Base-by-base conservation (phyloP, 148 eudicot genomes). In the Rhododendron henanense region DNA sequence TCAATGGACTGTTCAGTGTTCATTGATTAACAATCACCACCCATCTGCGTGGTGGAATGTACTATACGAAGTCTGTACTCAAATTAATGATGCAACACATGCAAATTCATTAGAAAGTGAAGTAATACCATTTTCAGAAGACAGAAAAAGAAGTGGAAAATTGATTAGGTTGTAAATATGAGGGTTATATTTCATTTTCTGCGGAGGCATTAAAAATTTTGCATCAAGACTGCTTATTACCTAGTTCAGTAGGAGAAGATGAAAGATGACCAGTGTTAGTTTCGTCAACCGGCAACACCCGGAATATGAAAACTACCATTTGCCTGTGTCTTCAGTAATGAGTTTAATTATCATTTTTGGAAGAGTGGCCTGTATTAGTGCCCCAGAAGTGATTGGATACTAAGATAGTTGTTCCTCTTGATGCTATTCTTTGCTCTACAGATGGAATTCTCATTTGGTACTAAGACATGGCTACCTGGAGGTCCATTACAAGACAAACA, bases 361-460 rank as follows among this genome's bases (percentile, higher is more conserved):
- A 77, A 44, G 25, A 80, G 15, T 50, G 19, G 31, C 65, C 65
- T 15, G 19, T 80, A 50, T 13, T 4, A 53, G 37, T 28, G 55
- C 39, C 65, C 59, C 19, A 53, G 83, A 80, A 19, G 83, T 51
- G 65, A 80, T 50, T 81, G 53, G 83, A 53, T 81, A 14, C 37
- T 81, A 16, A 47, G 19, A 81, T 15, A 25, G 35, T 53, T 31
- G 39, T 55, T 37, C 48, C 73, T 81, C 35, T 65, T n/a, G 5
- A 31, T 87, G 45, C 65, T 86, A 84, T 85, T 61, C 31, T 71
- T 89, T 82, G 25, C 84, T 82, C 73, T 87, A 81, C 89, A 97
- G 99, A 97, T 97, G 99, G 98, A 97, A 87, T 97, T 97, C 85
- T 97, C 99, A 65, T 95, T 95, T 84, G 93, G 99, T 82, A 88